Percentiles rank a stretch among this genome's conserved stretches.
Evolutionary conservation across 2,329 filamentous ascomycete genomes (phyloP).

Genomic region (Neonectria hederae): DNA sequence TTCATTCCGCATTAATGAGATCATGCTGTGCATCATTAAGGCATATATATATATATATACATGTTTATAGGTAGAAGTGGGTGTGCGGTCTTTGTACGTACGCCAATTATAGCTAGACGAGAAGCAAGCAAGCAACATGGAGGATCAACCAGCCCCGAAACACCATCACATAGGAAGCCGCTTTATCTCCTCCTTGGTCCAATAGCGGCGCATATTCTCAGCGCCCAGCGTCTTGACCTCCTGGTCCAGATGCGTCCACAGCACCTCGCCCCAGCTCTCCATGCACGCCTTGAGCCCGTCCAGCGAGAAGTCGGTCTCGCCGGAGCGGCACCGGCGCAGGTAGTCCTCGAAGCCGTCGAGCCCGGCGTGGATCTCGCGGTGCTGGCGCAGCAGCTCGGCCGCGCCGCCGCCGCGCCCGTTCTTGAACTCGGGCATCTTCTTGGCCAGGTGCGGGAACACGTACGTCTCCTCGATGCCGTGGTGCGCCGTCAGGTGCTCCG

Average conservation of each 20-base stretch:
- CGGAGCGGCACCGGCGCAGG: conserved; percentile 66
- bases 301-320: conserved; percentile 69
- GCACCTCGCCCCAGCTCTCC: conserved; percentile 79
- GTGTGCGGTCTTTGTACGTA: conserved; percentile 9
- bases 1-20: conserved; percentile 19
- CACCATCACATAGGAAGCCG: conserved; percentile 70
- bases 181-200: conserved; percentile 79
- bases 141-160: not conserved
- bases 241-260: conserved; percentile 86
- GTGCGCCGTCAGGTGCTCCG: conserved; percentile 75
- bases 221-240: conserved; percentile 82
- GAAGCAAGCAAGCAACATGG: conserved; percentile 14
- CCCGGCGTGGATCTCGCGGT: conserved; percentile 80
- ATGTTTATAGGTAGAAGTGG: conserved; percentile 15
- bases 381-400: conserved; percentile 76
- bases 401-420: conserved; percentile 32
- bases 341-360: conserved; percentile 75
- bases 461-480: conserved; percentile 85
- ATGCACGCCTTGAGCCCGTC: conserved; percentile 73
- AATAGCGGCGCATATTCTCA: conserved; percentile 88
- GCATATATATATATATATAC: conserved; percentile 19
- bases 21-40: not conserved
- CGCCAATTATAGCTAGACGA: conserved; percentile 17
- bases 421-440: conserved; percentile 81
- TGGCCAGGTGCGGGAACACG: conserved; percentile 81